Conservation (phyloP, 345 rosid genomes). For the Lagerstroemia speciosa region DNA sequence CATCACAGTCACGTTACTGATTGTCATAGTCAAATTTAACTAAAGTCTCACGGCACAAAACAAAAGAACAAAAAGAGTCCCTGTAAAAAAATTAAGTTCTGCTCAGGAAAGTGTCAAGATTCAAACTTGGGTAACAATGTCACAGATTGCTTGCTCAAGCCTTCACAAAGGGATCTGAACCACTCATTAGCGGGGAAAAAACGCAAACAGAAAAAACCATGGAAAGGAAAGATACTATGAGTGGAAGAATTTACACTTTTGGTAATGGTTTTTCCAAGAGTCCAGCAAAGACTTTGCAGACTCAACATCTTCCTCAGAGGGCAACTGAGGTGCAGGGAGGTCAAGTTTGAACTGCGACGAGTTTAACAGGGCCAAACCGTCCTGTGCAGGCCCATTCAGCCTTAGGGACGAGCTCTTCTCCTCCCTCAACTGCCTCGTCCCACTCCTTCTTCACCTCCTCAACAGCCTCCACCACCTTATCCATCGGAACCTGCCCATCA, state of each 20-base stretch:
- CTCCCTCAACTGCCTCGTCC: slow-evolving; percentile 49
- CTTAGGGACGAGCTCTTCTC: slow-evolving; percentile 63
- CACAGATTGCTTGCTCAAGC: neutral
- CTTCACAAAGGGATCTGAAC: slow-evolving; percentile 3
- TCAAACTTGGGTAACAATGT: neutral
- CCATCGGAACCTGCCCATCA: slow-evolving; percentile 31
- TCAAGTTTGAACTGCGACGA: slow-evolving; percentile 70
- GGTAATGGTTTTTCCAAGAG: slow-evolving; percentile 57
- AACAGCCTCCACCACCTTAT: slow-evolving; percentile 67
- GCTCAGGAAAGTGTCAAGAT: neutral
- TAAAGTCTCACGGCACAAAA: too few species aligned
- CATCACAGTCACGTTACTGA: too few species aligned
- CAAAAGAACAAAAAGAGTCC: neutral
- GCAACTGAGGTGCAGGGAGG: slow-evolving; percentile 82
- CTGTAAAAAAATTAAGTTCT: neutral
- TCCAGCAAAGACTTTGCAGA: slow-evolving; percentile 54
- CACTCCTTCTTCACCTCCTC: slow-evolving; percentile 86
- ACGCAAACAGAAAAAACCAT: neutral
- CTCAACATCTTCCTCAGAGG: slow-evolving; percentile 41
- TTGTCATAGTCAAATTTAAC: too few species aligned
- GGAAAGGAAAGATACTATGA: neutral
- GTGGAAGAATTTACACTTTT: slow-evolving; percentile 25
- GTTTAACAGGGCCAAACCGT: slow-evolving; percentile 66
- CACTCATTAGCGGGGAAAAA: neutral
- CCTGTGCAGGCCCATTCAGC: slow-evolving; percentile 60